These are phyloP conservation scores for Pythium utonaiense DNA, from an alignment of 352 stramenopile species.

Conservation along the genomic window DNA sequence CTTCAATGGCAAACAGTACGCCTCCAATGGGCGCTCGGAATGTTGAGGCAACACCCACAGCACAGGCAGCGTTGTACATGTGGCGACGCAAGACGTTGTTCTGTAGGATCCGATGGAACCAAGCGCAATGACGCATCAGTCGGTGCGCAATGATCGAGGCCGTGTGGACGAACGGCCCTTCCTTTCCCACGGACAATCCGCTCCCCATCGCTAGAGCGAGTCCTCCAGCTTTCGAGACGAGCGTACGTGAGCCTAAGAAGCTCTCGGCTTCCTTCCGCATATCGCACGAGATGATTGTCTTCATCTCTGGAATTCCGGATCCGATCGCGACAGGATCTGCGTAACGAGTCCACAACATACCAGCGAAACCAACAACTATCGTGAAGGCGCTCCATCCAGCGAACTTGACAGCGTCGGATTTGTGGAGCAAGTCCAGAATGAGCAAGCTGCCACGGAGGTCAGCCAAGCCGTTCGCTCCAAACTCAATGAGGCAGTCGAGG, in stretches of 20 bases:
- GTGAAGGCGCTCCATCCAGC: slow-evolving; percentile 36
- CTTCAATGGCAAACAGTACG: slow-evolving; percentile 90
- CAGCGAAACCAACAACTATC: slow-evolving; percentile 27
- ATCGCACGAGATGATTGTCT: slow-evolving; percentile 73
- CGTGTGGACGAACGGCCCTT: slow-evolving; percentile 96
- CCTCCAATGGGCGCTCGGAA: slow-evolving; percentile 89
- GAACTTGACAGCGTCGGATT: slow-evolving; percentile 24
- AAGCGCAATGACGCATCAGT: slow-evolving; percentile 69
- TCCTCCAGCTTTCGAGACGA: slow-evolving; percentile 83
- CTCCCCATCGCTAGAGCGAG: slow-evolving; percentile 88
- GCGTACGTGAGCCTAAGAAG: slow-evolving; percentile 41
- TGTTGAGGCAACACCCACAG: slow-evolving; percentile 83
- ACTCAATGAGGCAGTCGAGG: slow-evolving; percentile 48
- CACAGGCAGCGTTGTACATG: slow-evolving; percentile 85
- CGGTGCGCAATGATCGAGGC: slow-evolving; percentile 82
- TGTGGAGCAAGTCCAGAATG: slow-evolving; percentile 7
- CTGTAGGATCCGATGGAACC: slow-evolving; percentile 66
- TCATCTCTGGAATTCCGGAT: slow-evolving; percentile 77
- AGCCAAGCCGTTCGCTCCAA: slow-evolving; percentile 20
- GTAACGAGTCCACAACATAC: slow-evolving; percentile 39
- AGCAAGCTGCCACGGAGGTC: slow-evolving; percentile 21
- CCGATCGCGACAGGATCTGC: slow-evolving; percentile 46
- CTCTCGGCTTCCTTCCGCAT: slow-evolving; percentile 38
- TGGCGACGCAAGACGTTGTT: slow-evolving; percentile 70
- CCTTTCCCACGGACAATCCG: slow-evolving; percentile 93